These are phyloP conservation scores for Chaetomium sp. DNA, from an alignment of 2,329 filamentous ascomycete species.

Conservation along the genomic window DNA sequence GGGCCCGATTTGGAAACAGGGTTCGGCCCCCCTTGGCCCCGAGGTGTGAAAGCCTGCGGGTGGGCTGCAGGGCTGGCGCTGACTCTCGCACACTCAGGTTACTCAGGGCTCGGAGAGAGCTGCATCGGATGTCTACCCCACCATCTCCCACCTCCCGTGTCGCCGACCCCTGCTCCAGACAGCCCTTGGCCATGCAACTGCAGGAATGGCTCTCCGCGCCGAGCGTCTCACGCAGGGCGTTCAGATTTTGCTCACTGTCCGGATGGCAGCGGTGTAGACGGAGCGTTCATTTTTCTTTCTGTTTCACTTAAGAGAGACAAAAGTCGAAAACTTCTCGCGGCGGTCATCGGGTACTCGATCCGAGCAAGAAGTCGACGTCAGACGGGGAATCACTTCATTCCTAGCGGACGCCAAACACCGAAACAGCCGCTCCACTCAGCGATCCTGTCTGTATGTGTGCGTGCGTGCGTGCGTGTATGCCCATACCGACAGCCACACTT, in stretches of 20 bases:
- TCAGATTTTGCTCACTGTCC: background rate
- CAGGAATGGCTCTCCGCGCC: conserved; percentile 5
- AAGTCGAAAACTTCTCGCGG: background rate
- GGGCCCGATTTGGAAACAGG: background rate
- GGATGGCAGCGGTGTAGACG: background rate
- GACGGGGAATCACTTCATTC: too few species aligned
- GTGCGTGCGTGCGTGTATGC: too few species aligned
- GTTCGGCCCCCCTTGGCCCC: background rate
- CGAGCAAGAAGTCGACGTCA: too few species aligned
- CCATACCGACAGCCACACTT: too few species aligned
- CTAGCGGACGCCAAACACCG: too few species aligned
- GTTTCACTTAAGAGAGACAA: background rate
- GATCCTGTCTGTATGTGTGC: too few species aligned
- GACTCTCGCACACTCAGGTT: too few species aligned
- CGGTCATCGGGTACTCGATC: too few species aligned
- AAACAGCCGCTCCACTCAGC: too few species aligned
- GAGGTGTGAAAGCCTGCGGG: too few species aligned
- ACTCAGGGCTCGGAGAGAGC: too few species aligned
- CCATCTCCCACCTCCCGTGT: conserved; percentile 5
- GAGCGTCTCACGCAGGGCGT: background rate
- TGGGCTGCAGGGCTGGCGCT: too few species aligned
- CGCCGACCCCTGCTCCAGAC: conserved; percentile 6
- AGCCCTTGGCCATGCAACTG: background rate
- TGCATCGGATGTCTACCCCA: conserved; percentile 2
- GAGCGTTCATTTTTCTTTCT: background rate